Conservation (phyloP, 2,329 filamentous ascomycete species). For the Juglanconis sp. region DNA sequence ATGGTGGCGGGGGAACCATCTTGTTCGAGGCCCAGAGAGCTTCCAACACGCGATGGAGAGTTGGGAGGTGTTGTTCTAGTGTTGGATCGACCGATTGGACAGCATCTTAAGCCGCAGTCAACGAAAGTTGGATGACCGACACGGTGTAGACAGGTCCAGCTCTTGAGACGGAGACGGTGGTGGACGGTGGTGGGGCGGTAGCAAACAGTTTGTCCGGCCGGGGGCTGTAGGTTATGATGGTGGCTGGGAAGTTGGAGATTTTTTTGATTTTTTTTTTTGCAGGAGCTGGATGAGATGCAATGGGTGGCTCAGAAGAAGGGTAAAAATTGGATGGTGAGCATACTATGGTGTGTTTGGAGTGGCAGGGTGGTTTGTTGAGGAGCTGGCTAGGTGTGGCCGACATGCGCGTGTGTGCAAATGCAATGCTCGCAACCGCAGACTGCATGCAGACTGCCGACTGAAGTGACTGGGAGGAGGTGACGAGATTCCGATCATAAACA, state of each 20-base stretch:
- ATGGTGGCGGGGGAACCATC: slow-evolving; percentile 55
- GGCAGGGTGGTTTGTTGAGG: background rate
- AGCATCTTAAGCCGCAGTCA: slow-evolving; percentile 13
- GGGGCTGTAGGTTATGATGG: background rate
- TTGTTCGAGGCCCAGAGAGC: slow-evolving; percentile 19
- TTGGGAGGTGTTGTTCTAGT: slow-evolving; percentile 7
- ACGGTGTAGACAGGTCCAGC: background rate
- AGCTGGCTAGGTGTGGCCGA: background rate
- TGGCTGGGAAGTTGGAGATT: background rate
- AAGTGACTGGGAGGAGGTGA: background rate
- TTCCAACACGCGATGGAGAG: slow-evolving; percentile 6
- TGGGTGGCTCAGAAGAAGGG: background rate
- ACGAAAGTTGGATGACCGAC: background rate
- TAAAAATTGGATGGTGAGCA: background rate
- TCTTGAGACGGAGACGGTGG: background rate
- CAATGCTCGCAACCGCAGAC: background rate
- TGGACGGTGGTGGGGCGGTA: background rate
- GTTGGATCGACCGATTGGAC: slow-evolving; percentile 11
- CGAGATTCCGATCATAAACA: background rate
- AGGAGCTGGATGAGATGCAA: background rate
- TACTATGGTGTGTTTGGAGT: background rate
- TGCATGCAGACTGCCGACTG: too few species aligned
- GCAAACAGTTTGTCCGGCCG: background rate
- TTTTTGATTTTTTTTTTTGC: background rate
- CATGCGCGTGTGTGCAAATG: background rate